Evolutionary conservation across 345 rosid genomes (phyloP).

Genomic region (Linum trigynum): DNA sequence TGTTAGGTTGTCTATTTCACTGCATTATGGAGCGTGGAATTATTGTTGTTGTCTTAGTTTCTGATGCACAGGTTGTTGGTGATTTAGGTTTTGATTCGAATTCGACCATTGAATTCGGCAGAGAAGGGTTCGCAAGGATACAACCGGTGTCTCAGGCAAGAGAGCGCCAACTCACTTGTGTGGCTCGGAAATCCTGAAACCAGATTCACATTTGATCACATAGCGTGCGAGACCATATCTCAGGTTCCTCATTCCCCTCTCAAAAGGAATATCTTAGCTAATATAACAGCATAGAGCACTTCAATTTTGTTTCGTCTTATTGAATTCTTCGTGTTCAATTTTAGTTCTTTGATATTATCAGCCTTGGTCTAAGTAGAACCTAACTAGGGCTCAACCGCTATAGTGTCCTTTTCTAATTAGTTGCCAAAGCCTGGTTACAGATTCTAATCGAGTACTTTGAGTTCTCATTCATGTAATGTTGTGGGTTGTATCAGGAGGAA

Average conservation of each 20-base stretch:
- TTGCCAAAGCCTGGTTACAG: too few relatives aligned
- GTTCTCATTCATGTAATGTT: too few relatives aligned
- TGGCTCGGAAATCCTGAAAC: conserved; percentile 93
- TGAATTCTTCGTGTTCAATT: background rate
- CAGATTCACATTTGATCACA: conserved; percentile 86
- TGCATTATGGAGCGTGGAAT: background rate
- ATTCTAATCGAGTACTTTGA: too few relatives aligned
- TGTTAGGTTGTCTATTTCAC: background rate
- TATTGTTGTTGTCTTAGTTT: background rate
- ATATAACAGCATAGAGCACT: background rate
- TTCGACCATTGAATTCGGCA: conserved; percentile 55
- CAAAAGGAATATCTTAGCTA: background rate
- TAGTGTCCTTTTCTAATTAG: too few relatives aligned
- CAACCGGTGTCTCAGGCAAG: conserved; percentile 66
- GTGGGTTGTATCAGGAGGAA: conserved; percentile 38
- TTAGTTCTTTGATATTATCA: too few relatives aligned
- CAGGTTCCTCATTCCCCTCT: conserved; percentile 39
- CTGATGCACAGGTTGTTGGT: background rate
- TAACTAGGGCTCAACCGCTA: too few relatives aligned
- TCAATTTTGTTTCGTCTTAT: too few relatives aligned
- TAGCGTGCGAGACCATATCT: conserved; percentile 69
- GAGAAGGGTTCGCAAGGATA: conserved; percentile 65
- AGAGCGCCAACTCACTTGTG: conserved; percentile 54
- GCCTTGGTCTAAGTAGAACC: too few relatives aligned
- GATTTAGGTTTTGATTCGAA: conserved; percentile 70